These are phyloP conservation scores for Flaveria floridana DNA, from an alignment of 140 eudicot species.

Conservation along the genomic window DNA sequence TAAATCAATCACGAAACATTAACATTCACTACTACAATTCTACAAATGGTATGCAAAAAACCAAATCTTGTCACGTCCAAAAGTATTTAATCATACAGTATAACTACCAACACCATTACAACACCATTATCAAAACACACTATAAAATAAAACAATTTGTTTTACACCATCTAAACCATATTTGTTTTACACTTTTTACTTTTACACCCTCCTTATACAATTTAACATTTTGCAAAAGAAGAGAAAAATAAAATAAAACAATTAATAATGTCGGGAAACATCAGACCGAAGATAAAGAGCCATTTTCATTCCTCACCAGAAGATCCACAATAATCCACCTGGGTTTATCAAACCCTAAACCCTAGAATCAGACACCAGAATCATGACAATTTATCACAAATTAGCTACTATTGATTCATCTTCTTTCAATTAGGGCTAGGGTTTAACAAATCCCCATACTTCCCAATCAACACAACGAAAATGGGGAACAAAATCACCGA, in stretches of 20 bases:
- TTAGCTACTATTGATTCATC: background rate
- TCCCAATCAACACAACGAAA: background rate
- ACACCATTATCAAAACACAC: too few relatives aligned
- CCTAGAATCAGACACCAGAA: conserved; percentile 1
- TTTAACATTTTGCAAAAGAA: too few relatives aligned
- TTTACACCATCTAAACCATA: too few relatives aligned
- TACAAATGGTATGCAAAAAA: too few relatives aligned
- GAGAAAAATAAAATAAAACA: background rate
- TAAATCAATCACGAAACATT: too few relatives aligned
- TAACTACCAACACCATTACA: too few relatives aligned
- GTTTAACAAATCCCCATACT: conserved; percentile 24
- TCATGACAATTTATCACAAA: conserved; percentile 6
- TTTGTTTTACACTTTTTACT: too few relatives aligned
- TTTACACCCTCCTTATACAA: too few relatives aligned
- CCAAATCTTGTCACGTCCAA: too few relatives aligned
- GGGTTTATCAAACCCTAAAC: conserved; percentile 34
- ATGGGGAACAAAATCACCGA: conserved; percentile 69
- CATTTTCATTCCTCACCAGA: conserved; percentile 5
- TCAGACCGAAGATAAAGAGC: conserved; percentile 30
- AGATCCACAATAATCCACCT: conserved; percentile 1
- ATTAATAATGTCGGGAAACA: conserved; percentile 36
- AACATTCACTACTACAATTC: too few relatives aligned
- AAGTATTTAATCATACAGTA: too few relatives aligned
- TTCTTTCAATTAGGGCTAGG: conserved; percentile 38
- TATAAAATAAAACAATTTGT: too few relatives aligned